Evolutionary conservation across 2,329 filamentous ascomycete genomes (phyloP).

Genomic region (Colletotrichum sojae): DNA sequence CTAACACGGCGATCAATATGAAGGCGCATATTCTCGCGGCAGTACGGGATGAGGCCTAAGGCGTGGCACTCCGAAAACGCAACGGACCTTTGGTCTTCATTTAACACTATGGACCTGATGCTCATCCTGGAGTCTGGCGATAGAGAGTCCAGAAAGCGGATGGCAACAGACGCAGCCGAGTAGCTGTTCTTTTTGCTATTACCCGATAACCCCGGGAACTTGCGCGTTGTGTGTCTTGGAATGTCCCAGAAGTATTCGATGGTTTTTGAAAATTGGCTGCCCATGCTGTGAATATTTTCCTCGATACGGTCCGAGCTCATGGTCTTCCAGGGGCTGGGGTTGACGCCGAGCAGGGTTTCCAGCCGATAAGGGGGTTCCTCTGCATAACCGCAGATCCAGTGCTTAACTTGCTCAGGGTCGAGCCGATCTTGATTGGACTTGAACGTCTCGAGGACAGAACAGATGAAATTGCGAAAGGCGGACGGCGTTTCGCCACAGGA

Average conservation of each 20-base stretch:
- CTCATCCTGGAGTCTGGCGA: neutral
- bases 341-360: too few species aligned
- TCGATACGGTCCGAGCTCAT: too few species aligned
- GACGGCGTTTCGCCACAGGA: slow-evolving; percentile 9
- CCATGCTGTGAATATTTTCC: too few species aligned
- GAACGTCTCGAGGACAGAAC: neutral
- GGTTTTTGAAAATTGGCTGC: too few species aligned
- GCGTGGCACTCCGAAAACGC: slow-evolving; percentile 11
- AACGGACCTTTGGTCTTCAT: slow-evolving; percentile 9
- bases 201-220: too few species aligned
- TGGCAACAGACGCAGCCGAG: slow-evolving; percentile 13
- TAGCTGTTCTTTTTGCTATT: neutral
- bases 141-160: neutral
- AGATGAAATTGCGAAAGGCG: neutral
- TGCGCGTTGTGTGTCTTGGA: too few species aligned
- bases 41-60: slow-evolving; percentile 20
- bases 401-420: neutral
- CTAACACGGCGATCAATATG: slow-evolving; percentile 15
- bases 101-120: neutral
- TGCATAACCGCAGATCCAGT: neutral
- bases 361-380: neutral
- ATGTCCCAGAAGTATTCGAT: too few species aligned
- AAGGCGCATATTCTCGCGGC: slow-evolving; percentile 7
- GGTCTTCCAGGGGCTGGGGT: too few species aligned
- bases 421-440: neutral